Evolutionary conservation across 2,329 filamentous ascomycete genomes (phyloP).

Genomic region (Fusarium sp.): DNA sequence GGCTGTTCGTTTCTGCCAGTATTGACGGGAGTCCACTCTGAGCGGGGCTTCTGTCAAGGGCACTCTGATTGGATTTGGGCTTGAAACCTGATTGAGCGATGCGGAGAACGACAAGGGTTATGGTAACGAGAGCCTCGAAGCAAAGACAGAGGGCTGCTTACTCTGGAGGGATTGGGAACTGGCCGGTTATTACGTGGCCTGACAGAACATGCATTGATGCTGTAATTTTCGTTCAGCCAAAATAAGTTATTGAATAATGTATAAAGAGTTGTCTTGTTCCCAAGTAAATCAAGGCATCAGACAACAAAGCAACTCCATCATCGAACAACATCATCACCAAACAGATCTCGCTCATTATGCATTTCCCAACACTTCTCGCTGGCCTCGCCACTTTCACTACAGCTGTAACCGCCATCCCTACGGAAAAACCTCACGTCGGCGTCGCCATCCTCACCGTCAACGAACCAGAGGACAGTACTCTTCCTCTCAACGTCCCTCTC

Average conservation of each 20-base stretch:
- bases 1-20: background rate
- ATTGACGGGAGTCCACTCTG: accelerated
- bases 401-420: background rate
- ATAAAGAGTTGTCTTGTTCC: background rate
- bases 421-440: background rate
- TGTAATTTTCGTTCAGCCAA: background rate
- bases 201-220: too few species aligned
- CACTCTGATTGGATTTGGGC: background rate
- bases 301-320: background rate
- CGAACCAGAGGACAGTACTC: background rate
- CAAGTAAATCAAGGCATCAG: background rate
- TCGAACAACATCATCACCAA: accelerated
- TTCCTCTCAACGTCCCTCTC: conserved; percentile 17
- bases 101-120: background rate
- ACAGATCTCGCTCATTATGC: background rate
- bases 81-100: background rate
- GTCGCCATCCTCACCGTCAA: conserved; percentile 23
- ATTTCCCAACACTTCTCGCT: background rate
- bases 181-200: background rate
- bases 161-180: background rate
- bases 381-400: background rate
- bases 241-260: background rate
- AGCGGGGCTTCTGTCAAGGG: background rate
- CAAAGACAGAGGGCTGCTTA: background rate
- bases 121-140: background rate